phyloP scores from a whole-genome alignment of 352 stramenopile genomes.

The Pelagophyceae sp. region DNA sequence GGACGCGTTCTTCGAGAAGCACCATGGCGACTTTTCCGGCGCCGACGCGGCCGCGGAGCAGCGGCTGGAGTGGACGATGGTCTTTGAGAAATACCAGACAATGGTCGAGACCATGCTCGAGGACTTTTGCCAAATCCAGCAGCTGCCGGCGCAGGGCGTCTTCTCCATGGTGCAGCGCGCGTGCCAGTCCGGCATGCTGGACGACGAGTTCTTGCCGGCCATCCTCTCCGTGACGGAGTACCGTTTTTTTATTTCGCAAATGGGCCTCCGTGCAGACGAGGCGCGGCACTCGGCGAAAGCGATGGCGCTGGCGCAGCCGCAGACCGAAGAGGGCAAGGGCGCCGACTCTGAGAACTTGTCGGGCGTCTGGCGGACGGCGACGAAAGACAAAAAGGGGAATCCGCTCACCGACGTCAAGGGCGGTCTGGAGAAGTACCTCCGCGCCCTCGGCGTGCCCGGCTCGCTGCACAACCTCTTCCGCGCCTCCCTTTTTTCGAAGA shows the following conservation, averaged over 20 bases:
- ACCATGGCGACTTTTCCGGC: conserved; percentile 4
- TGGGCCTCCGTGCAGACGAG: background rate
- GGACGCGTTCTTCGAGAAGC: background rate
- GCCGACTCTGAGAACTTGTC: background rate
- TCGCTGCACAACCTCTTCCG: conserved; percentile 4
- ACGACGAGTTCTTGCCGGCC: conserved; percentile 16
- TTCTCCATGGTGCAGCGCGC: conserved; percentile 17
- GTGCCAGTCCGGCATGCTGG: background rate
- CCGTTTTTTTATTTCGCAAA: conserved; percentile 10
- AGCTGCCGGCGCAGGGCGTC: background rate
- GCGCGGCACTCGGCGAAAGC: background rate
- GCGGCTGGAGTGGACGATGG: conserved; percentile 7
- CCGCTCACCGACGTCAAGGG: background rate
- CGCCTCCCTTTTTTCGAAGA: background rate
- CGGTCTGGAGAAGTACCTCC: background rate
- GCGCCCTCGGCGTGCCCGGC: background rate
- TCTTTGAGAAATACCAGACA: background rate
- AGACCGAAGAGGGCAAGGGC: background rate
- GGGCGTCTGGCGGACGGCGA: conserved; percentile 8
- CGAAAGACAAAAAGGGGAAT: background rate
- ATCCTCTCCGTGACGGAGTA: conserved; percentile 6
- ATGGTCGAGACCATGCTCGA: conserved; percentile 12
- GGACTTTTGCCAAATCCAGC: background rate
- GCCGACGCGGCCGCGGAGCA: conserved; percentile 8
- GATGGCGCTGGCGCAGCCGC: too few relatives aligned